Conservation (phyloP, 306 rosid genomes). For the Coriaria nepalensis region DNA sequence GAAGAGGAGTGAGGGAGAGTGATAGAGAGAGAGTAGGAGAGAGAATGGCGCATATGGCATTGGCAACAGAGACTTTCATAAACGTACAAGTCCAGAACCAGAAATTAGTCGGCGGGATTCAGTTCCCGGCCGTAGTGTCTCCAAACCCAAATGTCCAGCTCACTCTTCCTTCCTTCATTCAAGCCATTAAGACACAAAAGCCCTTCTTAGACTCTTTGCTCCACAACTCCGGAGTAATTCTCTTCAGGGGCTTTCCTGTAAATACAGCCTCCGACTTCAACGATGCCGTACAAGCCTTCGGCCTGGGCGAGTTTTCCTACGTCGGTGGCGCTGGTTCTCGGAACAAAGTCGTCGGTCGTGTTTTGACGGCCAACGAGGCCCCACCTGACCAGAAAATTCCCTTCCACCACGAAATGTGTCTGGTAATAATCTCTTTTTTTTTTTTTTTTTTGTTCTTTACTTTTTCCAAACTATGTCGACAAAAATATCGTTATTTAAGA, state of each 20-base stretch:
- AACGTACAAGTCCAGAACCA: conserved; percentile 44
- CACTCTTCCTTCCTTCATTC: conserved; percentile 16
- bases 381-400: conserved; percentile 87
- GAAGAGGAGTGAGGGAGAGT: too few species aligned
- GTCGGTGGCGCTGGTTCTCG: conserved; percentile 86
- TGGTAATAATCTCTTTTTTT: conserved; percentile 17
- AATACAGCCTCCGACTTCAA: conserved; percentile 57
- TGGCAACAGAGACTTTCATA: conserved; percentile 17
- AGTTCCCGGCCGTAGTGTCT: conserved; percentile 35
- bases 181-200: conserved; percentile 33
- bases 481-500: conserved; percentile 1
- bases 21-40: not conserved
- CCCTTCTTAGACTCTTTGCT: conserved; percentile 34
- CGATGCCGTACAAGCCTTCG: conserved; percentile 65
- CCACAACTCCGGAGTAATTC: conserved; percentile 49
- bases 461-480: not conserved
- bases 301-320: conserved; percentile 68
- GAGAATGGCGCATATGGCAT: not conserved
- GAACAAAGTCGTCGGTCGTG: conserved; percentile 63
- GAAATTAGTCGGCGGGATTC: conserved; percentile 35
- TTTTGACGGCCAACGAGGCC: conserved; percentile 82
- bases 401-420: conserved; percentile 86
- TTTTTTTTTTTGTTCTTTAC: not conserved
- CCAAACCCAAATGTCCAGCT: conserved; percentile 12
- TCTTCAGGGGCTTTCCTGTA: conserved; percentile 46